Percentiles rank a stretch among this genome's conserved stretches.
These are phyloP conservation scores for Albugo candida DNA, from an alignment of 352 stramenopile genomes.

Conservation along the genomic window DNA sequence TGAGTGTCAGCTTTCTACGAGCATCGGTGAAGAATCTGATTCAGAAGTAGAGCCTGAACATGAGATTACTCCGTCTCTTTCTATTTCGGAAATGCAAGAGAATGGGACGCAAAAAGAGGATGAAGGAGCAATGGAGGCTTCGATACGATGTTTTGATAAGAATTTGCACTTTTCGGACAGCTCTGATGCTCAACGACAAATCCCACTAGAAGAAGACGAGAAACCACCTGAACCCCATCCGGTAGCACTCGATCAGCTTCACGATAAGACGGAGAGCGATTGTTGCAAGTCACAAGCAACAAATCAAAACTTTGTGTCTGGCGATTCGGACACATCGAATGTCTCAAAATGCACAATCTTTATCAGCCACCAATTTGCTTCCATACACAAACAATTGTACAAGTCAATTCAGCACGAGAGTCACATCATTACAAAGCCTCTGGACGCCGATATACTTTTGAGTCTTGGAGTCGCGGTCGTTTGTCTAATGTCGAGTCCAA, in stretches of 20 bases:
- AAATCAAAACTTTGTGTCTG: neutral
- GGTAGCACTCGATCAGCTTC: neutral
- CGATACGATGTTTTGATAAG: neutral
- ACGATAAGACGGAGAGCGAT: conserved; percentile 49
- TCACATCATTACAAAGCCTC: neutral
- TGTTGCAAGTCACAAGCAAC: neutral
- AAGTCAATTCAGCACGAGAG: no score
- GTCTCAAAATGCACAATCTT: neutral
- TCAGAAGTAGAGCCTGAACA: neutral
- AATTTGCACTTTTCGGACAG: neutral
- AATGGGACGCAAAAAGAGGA: neutral
- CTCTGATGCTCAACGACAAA: neutral
- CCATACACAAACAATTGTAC: no score
- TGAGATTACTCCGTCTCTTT: neutral
- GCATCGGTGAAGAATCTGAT: neutral
- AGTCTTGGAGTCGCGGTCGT: conserved; percentile 8
- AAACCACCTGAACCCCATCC: neutral
- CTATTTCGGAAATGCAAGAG: neutral
- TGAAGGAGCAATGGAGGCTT: neutral
- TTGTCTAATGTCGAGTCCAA: neutral
- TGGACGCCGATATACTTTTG: conserved; percentile 4
- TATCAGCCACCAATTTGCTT: neutral
- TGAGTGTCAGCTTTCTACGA: neutral
- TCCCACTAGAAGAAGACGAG: neutral
- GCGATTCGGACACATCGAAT: neutral